These are phyloP conservation scores for Thelephora ganbajun DNA, from an alignment of 768 basidiomycete species.

Conservation along the genomic window DNA sequence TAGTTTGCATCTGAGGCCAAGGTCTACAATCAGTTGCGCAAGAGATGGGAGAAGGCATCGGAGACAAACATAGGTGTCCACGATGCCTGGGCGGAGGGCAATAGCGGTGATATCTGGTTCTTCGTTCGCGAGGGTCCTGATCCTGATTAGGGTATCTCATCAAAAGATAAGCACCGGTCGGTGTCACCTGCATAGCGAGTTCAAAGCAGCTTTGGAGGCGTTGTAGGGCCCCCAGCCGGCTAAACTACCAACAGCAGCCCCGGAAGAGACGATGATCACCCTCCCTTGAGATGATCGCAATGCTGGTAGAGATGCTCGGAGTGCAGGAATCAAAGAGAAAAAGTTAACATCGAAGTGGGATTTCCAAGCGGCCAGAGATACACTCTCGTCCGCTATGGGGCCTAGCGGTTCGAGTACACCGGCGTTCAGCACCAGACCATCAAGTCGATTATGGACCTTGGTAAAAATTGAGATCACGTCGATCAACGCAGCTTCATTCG, in stretches of 20 bases:
- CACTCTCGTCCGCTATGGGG: slow-evolving; percentile 34
- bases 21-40: neutral
- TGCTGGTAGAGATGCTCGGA: slow-evolving; percentile 54
- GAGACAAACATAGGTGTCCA: slow-evolving; percentile 62
- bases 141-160: neutral
- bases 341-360: slow-evolving; percentile 76
- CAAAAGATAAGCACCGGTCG: neutral
- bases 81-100: slow-evolving; percentile 78
- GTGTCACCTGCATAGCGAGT: neutral
- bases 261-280: slow-evolving; percentile 77
- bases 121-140: slow-evolving; percentile 73
- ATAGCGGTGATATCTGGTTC: slow-evolving; percentile 64
- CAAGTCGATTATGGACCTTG: slow-evolving; percentile 46
- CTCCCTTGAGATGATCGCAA: slow-evolving; percentile 48
- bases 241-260: slow-evolving; percentile 55
- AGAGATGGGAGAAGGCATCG: neutral
- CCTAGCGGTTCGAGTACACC: slow-evolving; percentile 61
- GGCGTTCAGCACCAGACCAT: slow-evolving; percentile 79
- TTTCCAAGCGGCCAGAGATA: slow-evolving; percentile 49
- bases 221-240: slow-evolving; percentile 74
- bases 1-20: slow-evolving; percentile 51
- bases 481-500: slow-evolving; percentile 40
- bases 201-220: slow-evolving; percentile 64
- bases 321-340: slow-evolving; percentile 63
- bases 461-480: slow-evolving; percentile 40